These are phyloP conservation scores for Alliaria petiolata DNA, from an alignment of 345 rosid genomes.

Conservation along the genomic window DNA sequence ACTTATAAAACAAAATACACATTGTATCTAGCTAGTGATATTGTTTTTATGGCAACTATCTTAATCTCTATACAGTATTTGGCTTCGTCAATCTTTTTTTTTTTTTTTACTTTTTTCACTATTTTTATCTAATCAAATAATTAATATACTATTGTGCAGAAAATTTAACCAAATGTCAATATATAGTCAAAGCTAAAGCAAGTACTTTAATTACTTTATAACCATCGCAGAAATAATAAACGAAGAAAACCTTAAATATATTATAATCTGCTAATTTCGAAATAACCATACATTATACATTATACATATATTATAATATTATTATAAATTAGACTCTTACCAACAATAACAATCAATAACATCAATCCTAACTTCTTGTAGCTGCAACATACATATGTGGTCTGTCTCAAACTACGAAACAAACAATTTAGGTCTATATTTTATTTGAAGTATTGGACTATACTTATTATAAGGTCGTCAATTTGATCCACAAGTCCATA, in stretches of 20 bases:
- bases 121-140: background rate
- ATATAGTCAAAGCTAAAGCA: background rate
- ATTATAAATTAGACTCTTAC: constrained; percentile 1
- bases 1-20: background rate
- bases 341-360: constrained; percentile 25
- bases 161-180: background rate
- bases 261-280: background rate
- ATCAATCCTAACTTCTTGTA: constrained; percentile 17
- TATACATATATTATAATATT: background rate
- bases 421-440: constrained; percentile 10
- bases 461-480: constrained; percentile 17
- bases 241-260: background rate
- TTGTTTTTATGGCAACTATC: background rate
- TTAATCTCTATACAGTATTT: background rate
- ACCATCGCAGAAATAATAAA: background rate
- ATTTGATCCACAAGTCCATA: constrained; percentile 16
- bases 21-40: background rate
- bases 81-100: background rate
- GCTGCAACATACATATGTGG: constrained; percentile 17
- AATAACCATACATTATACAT: background rate
- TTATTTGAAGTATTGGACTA: constrained; percentile 7
- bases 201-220: background rate
- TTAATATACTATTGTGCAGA: background rate
- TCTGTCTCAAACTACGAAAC: constrained; percentile 32
- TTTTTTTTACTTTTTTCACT: background rate